These are phyloP conservation scores for Sphenostylis stenocarpa DNA, from an alignment of 306 rosid genomes.

Conservation along the genomic window DNA sequence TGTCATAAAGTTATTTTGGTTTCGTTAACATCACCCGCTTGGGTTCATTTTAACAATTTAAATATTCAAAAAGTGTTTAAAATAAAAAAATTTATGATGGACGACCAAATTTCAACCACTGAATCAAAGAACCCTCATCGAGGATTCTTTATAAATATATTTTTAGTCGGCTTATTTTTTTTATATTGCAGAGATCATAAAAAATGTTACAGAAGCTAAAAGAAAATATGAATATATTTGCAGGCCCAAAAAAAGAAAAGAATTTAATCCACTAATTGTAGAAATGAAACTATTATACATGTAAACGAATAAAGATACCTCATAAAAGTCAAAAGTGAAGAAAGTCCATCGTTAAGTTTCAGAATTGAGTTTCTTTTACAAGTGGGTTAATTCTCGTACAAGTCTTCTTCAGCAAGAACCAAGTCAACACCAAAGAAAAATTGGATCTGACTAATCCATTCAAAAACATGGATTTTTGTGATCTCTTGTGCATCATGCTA, in stretches of 20 bases:
- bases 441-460: background rate
- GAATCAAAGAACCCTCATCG: background rate
- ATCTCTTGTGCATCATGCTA: background rate
- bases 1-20: background rate
- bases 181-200: too few relatives aligned
- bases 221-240: background rate
- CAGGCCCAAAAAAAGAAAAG: background rate
- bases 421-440: conserved; percentile 10
- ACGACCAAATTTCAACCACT: background rate
- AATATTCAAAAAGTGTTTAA: background rate
- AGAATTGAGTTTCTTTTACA: background rate
- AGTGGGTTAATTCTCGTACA: background rate
- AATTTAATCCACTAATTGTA: background rate
- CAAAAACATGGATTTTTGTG: background rate
- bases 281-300: background rate
- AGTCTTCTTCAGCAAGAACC: background rate
- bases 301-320: background rate
- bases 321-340: background rate
- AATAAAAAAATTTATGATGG: background rate
- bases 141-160: too few relatives aligned
- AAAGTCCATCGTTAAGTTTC: background rate
- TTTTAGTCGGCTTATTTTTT: too few relatives aligned
- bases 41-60: background rate
- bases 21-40: background rate
- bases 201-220: background rate